Conservation (phyloP, 2,329 filamentous ascomycete genomes). For the Ploettnerulaceae sp. region DNA sequence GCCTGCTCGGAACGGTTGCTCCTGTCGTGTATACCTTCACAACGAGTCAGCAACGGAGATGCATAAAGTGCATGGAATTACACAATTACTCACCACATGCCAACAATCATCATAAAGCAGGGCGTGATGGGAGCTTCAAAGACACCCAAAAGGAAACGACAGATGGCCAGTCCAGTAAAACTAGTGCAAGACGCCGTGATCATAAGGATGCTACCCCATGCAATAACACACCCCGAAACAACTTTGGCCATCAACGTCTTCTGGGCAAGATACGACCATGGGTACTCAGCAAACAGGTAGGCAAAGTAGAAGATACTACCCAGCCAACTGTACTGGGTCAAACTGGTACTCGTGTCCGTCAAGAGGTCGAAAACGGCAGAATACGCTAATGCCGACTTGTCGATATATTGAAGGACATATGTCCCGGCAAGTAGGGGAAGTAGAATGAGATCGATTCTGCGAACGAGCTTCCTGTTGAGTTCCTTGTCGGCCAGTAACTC, state of each 20-base stretch:
- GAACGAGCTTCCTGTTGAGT: constrained; percentile 29
- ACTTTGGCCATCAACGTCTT: constrained; percentile 53
- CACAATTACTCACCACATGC: constrained; percentile 49
- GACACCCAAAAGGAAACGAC: constrained; percentile 61
- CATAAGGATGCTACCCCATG: constrained; percentile 52
- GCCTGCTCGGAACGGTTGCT: constrained; percentile 56
- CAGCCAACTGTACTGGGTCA: constrained; percentile 44
- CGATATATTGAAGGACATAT: constrained; percentile 50
- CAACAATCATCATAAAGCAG: constrained; percentile 61
- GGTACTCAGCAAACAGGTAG: constrained; percentile 21
- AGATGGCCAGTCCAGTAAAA: constrained; percentile 54
- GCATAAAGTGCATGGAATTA: background rate
- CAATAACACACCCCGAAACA: constrained; percentile 51
- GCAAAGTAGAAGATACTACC: constrained; percentile 43
- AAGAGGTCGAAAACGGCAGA: constrained; percentile 44
- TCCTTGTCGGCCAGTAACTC: constrained; percentile 41
- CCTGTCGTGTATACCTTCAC: constrained; percentile 50
- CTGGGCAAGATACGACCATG: constrained; percentile 15
- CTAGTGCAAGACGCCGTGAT: constrained; percentile 56
- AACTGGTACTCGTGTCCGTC: constrained; percentile 38
- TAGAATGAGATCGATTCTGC: constrained; percentile 46
- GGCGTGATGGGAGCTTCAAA: constrained; percentile 56
- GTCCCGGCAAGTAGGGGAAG: constrained; percentile 48
- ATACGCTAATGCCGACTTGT: constrained; percentile 40
- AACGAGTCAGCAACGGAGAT: background rate